Base-by-base conservation (phyloP, 495 filamentous ascomycete genomes). In the Penicillium daleae region DNA sequence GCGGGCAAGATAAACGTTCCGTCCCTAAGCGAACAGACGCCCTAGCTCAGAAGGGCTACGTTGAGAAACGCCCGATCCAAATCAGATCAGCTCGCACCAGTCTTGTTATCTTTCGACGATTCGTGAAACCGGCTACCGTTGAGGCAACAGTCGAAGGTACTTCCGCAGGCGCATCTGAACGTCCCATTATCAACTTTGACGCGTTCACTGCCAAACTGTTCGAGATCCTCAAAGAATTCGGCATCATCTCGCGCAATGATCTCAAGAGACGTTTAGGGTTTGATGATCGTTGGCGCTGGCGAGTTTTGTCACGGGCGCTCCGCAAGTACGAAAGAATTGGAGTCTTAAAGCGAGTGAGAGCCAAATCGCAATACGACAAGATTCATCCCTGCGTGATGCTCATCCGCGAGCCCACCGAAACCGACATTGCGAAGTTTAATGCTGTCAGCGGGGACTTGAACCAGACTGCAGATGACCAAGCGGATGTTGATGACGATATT, bases 1-100 rank as follows among this genome's bases (percentile, higher is more conserved):
- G 90, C 62, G 88, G 89, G 21, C 93, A 97, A 75, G 92, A 97
- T 72, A 96, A 96, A 70, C 84, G 92, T 46, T 97, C 93, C 2
- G 85, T 97, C 6, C 92, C 93, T 13, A 86, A 86, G 53, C 83
- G 94, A 42, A 97, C 93, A 1, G 89, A 92, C 63, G 76, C 81
- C 2, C 82, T 97, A 21, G 84, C 85, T 22, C 79, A 81, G 58
- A 90, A 89, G 68, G 94, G 93, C 9, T 96, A 97, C 72, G 92
- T 97, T 50, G 87, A 88, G 39, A 97, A 97, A 74, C 83, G 85
- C 37, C 82, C 84, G 0, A 81, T 93, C 6, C 80, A 91, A 32
- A 81, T 86, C 21, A 85, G 80, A 53, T 81, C 84, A 24, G 77
- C 83, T 42, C 86, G 87, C 54, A 95, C 92, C 0, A 94, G 90